Percentiles rank a stretch among this genome's conserved stretches.
phyloP scores from a whole-genome alignment of 371 early-diverging fungal species.

The Capniomyces stellatus region DNA sequence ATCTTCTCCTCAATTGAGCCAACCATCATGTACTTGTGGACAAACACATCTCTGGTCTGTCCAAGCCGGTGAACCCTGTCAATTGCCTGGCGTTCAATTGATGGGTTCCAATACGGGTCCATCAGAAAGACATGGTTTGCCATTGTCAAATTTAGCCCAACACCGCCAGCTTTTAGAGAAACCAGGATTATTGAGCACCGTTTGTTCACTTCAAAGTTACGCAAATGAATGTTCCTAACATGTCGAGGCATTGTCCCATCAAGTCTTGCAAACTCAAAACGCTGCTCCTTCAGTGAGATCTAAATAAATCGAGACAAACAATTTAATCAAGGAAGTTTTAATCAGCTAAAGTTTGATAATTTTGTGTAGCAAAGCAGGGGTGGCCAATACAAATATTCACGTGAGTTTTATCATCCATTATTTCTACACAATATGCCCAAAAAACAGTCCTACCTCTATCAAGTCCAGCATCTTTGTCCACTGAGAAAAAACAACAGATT shows the following conservation, averaged over 20 bases:
- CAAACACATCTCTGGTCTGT: conserved; percentile 32
- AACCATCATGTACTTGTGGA: conserved; percentile 35
- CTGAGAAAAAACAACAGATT: conserved; percentile 51
- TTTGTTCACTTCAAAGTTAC: conserved; percentile 30
- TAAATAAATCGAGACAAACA: no score
- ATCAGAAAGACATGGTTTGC: conserved; percentile 41
- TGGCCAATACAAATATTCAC: no score
- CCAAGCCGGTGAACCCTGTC: conserved; percentile 59
- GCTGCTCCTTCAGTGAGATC: conserved; percentile 18
- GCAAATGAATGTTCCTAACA: conserved; percentile 24
- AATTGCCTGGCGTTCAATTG: conserved; percentile 55
- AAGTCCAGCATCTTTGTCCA: conserved; percentile 41
- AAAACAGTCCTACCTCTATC: conserved; percentile 13
- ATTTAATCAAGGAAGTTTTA: background rate
- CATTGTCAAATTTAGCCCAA: conserved; percentile 50
- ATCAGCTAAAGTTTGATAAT: background rate
- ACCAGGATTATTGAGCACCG: conserved; percentile 35
- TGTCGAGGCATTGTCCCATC: conserved; percentile 37
- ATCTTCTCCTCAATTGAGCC: conserved; percentile 47
- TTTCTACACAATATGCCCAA: background rate
- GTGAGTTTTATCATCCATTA: no score
- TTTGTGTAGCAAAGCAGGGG: no score
- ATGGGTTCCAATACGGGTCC: conserved; percentile 62
- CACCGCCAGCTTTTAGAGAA: conserved; percentile 56
- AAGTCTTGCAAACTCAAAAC: conserved; percentile 27